Evolutionary conservation across 1,139 yeast genomes (phyloP).

Genomic region (Zygosaccharomyces sapae): DNA sequence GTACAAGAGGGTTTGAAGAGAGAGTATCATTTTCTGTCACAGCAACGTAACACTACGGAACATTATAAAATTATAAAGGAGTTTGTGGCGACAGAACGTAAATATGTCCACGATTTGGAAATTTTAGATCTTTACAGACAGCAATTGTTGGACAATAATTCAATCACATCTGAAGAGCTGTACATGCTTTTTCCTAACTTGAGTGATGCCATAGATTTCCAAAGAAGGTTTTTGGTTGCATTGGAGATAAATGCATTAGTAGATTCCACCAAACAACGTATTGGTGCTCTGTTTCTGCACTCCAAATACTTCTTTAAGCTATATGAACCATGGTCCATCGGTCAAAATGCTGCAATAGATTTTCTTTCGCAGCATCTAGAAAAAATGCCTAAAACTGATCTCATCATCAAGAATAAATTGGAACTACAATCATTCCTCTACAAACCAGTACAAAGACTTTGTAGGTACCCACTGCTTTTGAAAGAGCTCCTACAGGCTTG

Average conservation of each 20-base stretch:
- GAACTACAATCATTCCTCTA: conserved; percentile 86
- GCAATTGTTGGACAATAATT: conserved; percentile 61
- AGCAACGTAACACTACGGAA: conserved; percentile 17
- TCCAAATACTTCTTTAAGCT: conserved; percentile 80
- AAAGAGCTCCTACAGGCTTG: conserved; percentile 70
- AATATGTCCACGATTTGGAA: conserved; percentile 87
- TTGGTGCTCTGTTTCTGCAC: conserved; percentile 82
- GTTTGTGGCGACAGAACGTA: conserved; percentile 82
- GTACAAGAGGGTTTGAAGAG: conserved; percentile 19
- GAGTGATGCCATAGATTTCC: conserved; percentile 81
- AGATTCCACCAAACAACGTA: conserved; percentile 71
- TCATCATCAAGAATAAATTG: conserved; percentile 75
- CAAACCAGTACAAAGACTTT: conserved; percentile 91
- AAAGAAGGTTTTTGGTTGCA: conserved; percentile 82
- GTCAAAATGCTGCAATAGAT: conserved; percentile 82
- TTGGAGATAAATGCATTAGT: conserved; percentile 81
- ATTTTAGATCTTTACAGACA: conserved; percentile 61
- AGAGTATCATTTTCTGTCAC: conserved; percentile 15
- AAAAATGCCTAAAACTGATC: conserved; percentile 27
- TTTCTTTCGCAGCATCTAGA: conserved; percentile 54
- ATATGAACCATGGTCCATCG: conserved; percentile 87
- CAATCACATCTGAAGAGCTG: conserved; percentile 73
- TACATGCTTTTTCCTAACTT: conserved; percentile 85
- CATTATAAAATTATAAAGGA: conserved; percentile 69
- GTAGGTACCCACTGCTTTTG: conserved; percentile 84